Evolutionary conservation across 495 filamentous ascomycete genomes (phyloP).

Genomic region (Astrocystis sublimbata): DNA sequence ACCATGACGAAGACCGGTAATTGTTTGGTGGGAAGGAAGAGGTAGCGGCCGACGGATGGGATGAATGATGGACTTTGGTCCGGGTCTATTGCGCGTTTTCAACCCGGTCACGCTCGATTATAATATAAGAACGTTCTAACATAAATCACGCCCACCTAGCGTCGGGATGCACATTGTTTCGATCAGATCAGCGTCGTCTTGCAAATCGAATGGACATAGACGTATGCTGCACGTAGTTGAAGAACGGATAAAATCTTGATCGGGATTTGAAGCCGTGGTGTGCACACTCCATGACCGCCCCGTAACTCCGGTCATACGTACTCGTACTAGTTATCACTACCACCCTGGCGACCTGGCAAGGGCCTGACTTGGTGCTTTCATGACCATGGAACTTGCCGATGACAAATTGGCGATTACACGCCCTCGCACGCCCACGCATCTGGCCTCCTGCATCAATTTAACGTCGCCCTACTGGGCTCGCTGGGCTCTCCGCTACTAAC

Average conservation of each 20-base stretch:
- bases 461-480: too few relatives aligned
- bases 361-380: neutral
- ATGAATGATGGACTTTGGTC: neutral
- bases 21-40: neutral
- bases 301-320: slow-evolving; percentile 3
- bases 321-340: neutral
- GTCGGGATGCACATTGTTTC: neutral
- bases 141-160: neutral
- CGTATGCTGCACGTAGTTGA: slow-evolving; percentile 10
- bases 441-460: neutral
- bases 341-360: neutral
- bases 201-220: neutral
- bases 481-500: neutral
- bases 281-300: slow-evolving; percentile 1
- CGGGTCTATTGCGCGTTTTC: neutral
- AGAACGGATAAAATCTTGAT: slow-evolving; percentile 7
- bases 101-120: neutral
- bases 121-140: neutral
- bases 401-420: slow-evolving; percentile 9
- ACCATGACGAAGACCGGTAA: slow-evolving; percentile 20
- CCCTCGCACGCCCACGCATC: neutral
- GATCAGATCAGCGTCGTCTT: slow-evolving; percentile 6
- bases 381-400: slow-evolving; percentile 14
- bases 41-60: neutral
- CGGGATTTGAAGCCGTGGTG: slow-evolving; percentile 14